These are phyloP conservation scores for Aspergillus cavernicola DNA, from an alignment of 495 filamentous ascomycete genomes.

Conservation along the genomic window DNA sequence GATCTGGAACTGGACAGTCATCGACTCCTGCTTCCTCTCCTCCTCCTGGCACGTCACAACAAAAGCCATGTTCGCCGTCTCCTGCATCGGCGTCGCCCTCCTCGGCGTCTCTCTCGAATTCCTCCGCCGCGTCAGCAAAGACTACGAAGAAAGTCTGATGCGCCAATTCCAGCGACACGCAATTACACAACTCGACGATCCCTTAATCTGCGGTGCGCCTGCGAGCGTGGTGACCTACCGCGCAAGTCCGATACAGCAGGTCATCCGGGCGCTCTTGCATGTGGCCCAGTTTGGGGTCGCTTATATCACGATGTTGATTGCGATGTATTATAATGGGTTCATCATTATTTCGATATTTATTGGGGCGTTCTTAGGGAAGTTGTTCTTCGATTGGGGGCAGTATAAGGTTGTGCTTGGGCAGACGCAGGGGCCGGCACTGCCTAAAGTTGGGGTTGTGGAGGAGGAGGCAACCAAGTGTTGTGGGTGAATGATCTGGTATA, in stretches of 20 bases:
- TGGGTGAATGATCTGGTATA: constrained; percentile 13
- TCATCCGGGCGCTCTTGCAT: constrained; percentile 53
- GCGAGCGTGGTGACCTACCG: constrained; percentile 32
- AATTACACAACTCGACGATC: constrained; percentile 10
- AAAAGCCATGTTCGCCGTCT: constrained; percentile 56
- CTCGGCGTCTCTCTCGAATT: constrained; percentile 60
- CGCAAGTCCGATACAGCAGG: constrained; percentile 52
- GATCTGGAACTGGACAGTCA: constrained; percentile 69
- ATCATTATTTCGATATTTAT: constrained; percentile 60
- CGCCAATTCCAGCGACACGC: constrained; percentile 37
- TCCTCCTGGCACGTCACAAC: constrained; percentile 58
- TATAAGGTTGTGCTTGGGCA: constrained; percentile 21
- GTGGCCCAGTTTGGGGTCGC: constrained; percentile 60
- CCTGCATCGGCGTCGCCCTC: constrained; percentile 62
- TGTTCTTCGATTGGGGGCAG: constrained; percentile 51
- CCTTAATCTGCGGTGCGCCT: constrained; percentile 17
- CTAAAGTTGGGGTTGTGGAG: constrained; percentile 1
- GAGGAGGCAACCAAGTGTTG: constrained; percentile 27
- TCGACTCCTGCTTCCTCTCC: constrained; percentile 64
- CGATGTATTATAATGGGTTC: constrained; percentile 60
- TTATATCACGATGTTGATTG: constrained; percentile 63
- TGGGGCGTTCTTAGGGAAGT: constrained; percentile 53
- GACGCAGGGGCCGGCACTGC: neutral
- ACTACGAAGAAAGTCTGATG: constrained; percentile 55
- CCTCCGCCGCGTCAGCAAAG: constrained; percentile 50